phyloP scores from a whole-genome alignment of 73 alveolate species.

The Tetrahymena borealis region DNA sequence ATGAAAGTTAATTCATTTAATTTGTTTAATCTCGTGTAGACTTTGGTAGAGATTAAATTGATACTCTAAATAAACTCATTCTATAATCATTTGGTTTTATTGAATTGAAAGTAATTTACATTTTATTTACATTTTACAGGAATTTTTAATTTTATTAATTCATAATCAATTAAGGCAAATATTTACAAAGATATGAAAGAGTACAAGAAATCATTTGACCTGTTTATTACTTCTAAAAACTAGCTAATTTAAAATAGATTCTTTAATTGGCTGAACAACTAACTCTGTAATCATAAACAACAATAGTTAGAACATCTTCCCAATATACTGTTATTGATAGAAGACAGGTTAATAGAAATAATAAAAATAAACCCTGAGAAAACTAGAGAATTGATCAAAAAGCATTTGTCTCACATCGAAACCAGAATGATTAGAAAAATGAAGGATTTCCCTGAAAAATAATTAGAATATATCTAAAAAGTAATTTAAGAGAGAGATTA shows the following conservation, averaged over 20 bases:
- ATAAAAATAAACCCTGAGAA: neutral
- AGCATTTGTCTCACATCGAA: neutral
- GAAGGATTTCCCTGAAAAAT: neutral
- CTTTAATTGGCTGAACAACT: neutral
- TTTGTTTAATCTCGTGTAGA: neutral
- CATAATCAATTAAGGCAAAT: neutral
- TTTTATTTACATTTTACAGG: neutral
- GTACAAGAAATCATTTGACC: neutral
- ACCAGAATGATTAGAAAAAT: neutral
- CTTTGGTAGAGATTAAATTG: neutral
- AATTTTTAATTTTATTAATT: neutral
- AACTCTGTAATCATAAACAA: neutral
- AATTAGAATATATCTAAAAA: neutral
- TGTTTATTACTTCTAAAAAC: neutral
- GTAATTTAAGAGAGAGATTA: neutral
- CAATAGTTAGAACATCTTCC: neutral
- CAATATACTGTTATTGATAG: neutral
- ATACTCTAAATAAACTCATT: neutral
- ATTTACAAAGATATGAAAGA: neutral
- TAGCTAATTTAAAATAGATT: neutral
- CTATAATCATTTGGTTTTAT: neutral
- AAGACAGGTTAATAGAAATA: neutral
- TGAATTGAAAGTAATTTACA: neutral
- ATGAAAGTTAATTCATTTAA: neutral
- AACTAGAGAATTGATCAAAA: neutral